Conservation (phyloP, 2,329 filamentous ascomycete genomes). For the Fusarium heterosporum region DNA sequence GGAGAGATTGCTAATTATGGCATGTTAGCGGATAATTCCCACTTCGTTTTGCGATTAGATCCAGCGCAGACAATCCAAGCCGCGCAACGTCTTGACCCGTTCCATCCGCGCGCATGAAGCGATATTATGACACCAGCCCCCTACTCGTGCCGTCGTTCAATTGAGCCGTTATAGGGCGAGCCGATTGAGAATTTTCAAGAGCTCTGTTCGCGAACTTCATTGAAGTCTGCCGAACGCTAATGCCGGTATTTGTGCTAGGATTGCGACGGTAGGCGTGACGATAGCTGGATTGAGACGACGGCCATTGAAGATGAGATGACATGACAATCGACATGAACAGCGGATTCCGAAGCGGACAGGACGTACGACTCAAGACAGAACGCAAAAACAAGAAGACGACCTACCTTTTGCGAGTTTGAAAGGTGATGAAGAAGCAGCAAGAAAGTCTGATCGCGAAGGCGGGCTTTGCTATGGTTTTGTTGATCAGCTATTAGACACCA, state of each 20-base stretch:
- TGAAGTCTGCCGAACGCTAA: conserved; percentile 8
- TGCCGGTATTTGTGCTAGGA: conserved; percentile 22
- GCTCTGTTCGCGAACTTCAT: conserved; percentile 33
- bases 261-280: conserved; percentile 28
- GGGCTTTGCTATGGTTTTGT: conserved; percentile 49
- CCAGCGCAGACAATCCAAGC: not conserved
- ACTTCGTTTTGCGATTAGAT: conserved; percentile 2
- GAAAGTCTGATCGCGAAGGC: conserved; percentile 43
- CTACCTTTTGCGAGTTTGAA: conserved; percentile 47
- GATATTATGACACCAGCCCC: conserved; percentile 21
- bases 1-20: conserved; percentile 44
- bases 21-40: conserved; percentile 14
- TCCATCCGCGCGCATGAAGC: conserved; percentile 20
- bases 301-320: conserved; percentile 26
- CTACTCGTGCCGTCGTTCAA: conserved; percentile 16
- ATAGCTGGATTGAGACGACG: conserved; percentile 14
- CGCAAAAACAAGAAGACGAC: conserved; percentile 14
- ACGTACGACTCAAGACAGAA: conserved; percentile 9
- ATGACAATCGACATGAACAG: conserved; percentile 14
- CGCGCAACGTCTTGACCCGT: not conserved
- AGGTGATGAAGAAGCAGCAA: conserved; percentile 49
- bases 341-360: conserved; percentile 9
- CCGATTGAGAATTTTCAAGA: conserved; percentile 6
- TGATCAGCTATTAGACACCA: conserved; percentile 46
- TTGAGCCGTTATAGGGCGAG: conserved; percentile 19